Conservation (phyloP, 306 rosid genomes). For the Inga oerstediana region DNA sequence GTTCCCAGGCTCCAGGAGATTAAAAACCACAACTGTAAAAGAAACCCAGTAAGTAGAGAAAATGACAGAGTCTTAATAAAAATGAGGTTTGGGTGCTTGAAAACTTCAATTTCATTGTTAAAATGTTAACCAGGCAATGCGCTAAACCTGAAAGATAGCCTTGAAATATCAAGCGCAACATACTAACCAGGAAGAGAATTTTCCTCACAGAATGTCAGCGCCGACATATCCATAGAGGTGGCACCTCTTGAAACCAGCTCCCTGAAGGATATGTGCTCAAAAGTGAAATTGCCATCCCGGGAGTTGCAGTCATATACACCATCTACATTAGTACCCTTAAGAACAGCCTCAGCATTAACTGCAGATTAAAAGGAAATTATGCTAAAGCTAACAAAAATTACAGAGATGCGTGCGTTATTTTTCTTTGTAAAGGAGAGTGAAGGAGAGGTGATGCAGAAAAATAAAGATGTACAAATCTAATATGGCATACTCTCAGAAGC, state of each 20-base stretch:
- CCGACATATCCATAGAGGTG: constrained; percentile 56
- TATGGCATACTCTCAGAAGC: constrained; percentile 58
- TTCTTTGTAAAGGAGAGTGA: neutral
- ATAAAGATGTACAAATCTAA: constrained; percentile 6
- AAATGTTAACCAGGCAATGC: constrained; percentile 15
- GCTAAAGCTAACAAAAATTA: constrained; percentile 15
- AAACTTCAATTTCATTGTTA: neutral
- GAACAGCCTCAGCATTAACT: constrained; percentile 66
- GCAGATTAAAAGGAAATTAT: constrained; percentile 23
- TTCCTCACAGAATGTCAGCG: constrained; percentile 64
- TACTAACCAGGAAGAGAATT: constrained; percentile 71
- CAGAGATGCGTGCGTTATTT: constrained; percentile 1
- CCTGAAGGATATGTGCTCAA: constrained; percentile 63
- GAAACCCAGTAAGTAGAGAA: constrained; percentile 17
- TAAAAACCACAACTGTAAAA: constrained; percentile 63
- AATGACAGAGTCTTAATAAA: neutral
- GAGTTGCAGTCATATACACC: constrained; percentile 62
- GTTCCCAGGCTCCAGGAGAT: constrained; percentile 69
- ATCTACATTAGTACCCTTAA: constrained; percentile 63
- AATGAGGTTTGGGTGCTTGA: constrained; percentile 8
- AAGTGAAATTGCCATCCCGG: constrained; percentile 50
- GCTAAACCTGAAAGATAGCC: constrained; percentile 24
- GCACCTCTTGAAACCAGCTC: constrained; percentile 59
- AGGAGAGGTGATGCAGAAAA: neutral
- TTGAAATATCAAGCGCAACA: constrained; percentile 23